A percentile compares a stretch with the other conserved stretches of the same genome.
phyloP scores from a whole-genome alignment of 73 alveolate genomes.

The Paramecium pentaurelia region DNA sequence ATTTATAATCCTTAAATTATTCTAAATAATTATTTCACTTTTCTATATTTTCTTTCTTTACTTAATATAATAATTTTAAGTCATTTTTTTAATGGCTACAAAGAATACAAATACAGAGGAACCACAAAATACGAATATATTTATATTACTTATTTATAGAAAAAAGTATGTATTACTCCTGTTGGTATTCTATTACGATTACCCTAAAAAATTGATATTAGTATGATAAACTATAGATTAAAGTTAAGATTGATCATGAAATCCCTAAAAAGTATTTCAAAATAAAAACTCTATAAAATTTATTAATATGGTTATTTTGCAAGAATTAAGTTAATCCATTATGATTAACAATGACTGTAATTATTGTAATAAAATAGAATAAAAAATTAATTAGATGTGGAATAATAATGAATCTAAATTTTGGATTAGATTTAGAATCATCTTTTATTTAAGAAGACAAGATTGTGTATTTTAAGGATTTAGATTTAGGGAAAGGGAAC shows the following conservation, averaged over 20 bases:
- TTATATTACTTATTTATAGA: background rate
- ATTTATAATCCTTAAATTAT: no score
- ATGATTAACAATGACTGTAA: constrained; percentile 41
- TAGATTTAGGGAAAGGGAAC: background rate
- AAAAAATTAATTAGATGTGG: constrained; percentile 16
- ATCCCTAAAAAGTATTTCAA: constrained; percentile 1
- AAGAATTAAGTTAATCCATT: constrained; percentile 47
- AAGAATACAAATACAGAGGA: background rate
- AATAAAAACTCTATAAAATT: background rate
- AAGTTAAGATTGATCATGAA: constrained; percentile 36
- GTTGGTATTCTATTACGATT: background rate
- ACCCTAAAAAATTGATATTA: background rate
- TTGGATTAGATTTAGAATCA: background rate
- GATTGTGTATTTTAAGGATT: constrained; percentile 16
- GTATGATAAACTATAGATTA: background rate
- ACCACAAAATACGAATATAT: background rate
- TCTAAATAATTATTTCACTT: no score
- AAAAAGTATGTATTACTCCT: background rate
- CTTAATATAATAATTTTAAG: background rate
- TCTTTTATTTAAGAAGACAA: background rate
- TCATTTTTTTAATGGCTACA: background rate
- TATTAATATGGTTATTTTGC: constrained; percentile 46
- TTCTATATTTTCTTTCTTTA: background rate
- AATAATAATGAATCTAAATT: background rate
- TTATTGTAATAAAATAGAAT: background rate